A percentile compares a stretch with the other conserved stretches of the same genome.
These are phyloP conservation scores for Myotisia sp. DNA, from an alignment of 2,329 filamentous ascomycete species.

Conservation along the genomic window DNA sequence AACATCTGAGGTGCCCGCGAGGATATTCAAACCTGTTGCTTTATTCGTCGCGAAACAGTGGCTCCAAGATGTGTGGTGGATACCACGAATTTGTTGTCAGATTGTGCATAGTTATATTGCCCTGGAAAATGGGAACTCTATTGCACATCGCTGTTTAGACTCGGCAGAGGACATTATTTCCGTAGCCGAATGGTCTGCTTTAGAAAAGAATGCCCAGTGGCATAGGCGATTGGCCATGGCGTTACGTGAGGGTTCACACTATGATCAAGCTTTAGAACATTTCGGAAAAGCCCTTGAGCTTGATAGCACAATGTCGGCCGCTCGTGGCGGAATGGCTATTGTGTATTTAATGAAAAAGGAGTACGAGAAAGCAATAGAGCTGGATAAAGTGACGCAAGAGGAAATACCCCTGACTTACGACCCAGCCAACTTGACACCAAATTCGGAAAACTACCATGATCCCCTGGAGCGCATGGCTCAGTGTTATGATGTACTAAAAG, in stretches of 20 bases:
- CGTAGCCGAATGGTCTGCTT: constrained; percentile 8
- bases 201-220: constrained; percentile 13
- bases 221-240: constrained; percentile 10
- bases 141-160: not conserved
- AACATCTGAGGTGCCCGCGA: not conserved
- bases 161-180: constrained; percentile 6
- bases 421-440: not conserved
- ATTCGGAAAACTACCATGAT: not conserved
- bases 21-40: constrained; percentile 6
- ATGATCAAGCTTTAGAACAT: constrained; percentile 9
- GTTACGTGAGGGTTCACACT: constrained; percentile 8
- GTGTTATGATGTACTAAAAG: constrained; percentile 5
- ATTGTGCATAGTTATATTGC: not conserved
- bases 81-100: not conserved
- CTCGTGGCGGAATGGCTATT: constrained; percentile 8
- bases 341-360: constrained; percentile 7
- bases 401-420: constrained; percentile 1
- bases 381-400: constrained; percentile 4
- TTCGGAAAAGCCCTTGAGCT: constrained; percentile 11
- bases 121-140: not conserved
- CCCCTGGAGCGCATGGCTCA: constrained; percentile 3
- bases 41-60: constrained; percentile 6
- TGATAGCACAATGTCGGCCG: constrained; percentile 7
- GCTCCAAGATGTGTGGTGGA: constrained; percentile 2
- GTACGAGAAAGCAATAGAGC: constrained; percentile 10